These are phyloP conservation scores for Cinnamomum chago DNA, from an alignment of 164 flowering plant genomes.

Conservation along the genomic window DNA sequence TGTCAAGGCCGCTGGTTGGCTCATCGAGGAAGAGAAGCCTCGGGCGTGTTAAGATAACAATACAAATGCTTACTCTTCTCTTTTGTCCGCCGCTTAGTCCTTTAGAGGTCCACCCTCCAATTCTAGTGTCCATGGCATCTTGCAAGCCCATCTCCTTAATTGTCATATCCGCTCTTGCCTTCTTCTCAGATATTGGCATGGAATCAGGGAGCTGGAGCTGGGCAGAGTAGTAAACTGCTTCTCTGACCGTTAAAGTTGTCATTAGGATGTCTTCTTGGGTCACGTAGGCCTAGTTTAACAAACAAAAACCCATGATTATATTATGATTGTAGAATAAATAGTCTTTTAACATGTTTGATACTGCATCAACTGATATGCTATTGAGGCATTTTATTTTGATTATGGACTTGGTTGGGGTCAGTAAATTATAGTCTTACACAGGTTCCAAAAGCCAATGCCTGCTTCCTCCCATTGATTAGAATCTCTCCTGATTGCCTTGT, in stretches of 20 bases:
- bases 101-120: constrained; percentile 50
- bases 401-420: background rate
- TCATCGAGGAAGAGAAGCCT: constrained; percentile 61
- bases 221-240: constrained; percentile 60
- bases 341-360: too few relatives aligned
- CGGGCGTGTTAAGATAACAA: constrained; percentile 51
- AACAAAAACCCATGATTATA: background rate
- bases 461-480: constrained; percentile 28
- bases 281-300: constrained; percentile 44
- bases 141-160: constrained; percentile 61
- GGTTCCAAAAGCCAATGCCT: constrained; percentile 32
- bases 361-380: too few relatives aligned
- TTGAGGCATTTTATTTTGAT: too few relatives aligned
- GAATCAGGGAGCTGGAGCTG: constrained; percentile 47
- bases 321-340: too few relatives aligned
- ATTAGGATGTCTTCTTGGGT: constrained; percentile 54
- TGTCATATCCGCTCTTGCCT: constrained; percentile 37
- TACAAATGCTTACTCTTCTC: constrained; percentile 56
- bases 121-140: constrained; percentile 38
- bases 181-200: constrained; percentile 39
- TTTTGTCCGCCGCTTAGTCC: constrained; percentile 62
- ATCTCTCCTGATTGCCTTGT: constrained; percentile 33
- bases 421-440: constrained; percentile 15
- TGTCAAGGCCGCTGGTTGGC: constrained; percentile 68
- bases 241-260: constrained; percentile 49